These are phyloP conservation scores for Pythium plurisporium DNA, from an alignment of 352 stramenopile genomes.

Conservation along the genomic window DNA sequence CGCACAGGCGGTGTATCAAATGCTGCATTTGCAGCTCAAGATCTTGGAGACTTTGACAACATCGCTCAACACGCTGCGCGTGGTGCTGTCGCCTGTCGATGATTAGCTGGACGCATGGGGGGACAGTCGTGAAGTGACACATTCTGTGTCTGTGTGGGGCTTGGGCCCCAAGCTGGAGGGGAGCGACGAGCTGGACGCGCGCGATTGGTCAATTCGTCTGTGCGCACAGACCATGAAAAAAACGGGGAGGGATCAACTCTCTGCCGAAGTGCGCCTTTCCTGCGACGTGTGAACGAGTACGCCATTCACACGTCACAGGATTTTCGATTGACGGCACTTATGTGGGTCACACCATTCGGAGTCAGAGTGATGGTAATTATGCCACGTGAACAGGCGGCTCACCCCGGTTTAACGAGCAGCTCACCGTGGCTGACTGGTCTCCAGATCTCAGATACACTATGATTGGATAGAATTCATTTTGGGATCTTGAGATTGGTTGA, in stretches of 20 bases:
- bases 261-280: neutral
- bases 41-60: too few relatives aligned
- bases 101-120: too few relatives aligned
- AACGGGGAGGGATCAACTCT: neutral
- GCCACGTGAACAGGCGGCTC: too few relatives aligned
- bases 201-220: slow-evolving; percentile 9
- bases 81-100: too few relatives aligned
- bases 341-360: too few relatives aligned
- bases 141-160: too few relatives aligned
- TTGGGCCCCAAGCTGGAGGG: neutral
- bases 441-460: neutral
- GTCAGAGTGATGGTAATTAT: too few relatives aligned
- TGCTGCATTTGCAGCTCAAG: neutral
- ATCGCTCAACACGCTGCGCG: too few relatives aligned
- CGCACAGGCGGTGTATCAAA: too few relatives aligned
- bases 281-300: neutral
- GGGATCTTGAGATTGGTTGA: neutral
- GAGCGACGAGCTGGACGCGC: neutral
- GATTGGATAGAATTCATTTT: neutral
- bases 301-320: neutral
- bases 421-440: neutral
- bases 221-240: slow-evolving; percentile 5
- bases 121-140: neutral
- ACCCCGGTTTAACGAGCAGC: slow-evolving; percentile 4
- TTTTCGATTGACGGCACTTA: too few relatives aligned